Evolutionary conservation across 129 eudicot species (phyloP).

Genomic region (Chrysanthemum makinoi): DNA sequence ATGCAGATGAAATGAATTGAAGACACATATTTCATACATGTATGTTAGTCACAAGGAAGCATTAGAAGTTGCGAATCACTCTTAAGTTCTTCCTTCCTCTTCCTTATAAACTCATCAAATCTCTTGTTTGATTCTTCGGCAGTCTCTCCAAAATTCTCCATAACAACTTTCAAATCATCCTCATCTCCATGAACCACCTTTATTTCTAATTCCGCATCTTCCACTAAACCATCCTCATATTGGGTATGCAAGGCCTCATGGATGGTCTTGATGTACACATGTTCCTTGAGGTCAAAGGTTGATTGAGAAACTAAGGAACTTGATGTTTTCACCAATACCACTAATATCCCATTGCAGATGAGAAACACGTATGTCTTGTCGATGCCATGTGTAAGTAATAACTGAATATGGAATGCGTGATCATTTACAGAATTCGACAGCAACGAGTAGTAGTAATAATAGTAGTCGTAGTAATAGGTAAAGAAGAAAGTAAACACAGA

Average conservation of each 20-base stretch:
- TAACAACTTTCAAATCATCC: neutral
- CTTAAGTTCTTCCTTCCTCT: slow-evolving; percentile 21
- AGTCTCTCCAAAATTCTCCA: slow-evolving; percentile 13
- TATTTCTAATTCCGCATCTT: slow-evolving; percentile 15
- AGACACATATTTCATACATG: neutral
- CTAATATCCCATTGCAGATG: slow-evolving; percentile 31
- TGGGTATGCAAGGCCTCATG: slow-evolving; percentile 24
- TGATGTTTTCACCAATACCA: slow-evolving; percentile 23
- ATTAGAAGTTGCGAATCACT: neutral
- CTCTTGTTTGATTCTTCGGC: slow-evolving; percentile 26
- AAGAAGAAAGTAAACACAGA: slow-evolving; percentile 3
- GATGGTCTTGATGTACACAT: slow-evolving; percentile 27
- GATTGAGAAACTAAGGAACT: slow-evolving; percentile 26
- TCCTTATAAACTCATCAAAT: slow-evolving; percentile 31
- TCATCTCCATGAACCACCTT: slow-evolving; percentile 23
- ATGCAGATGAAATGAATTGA: neutral
- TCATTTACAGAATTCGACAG: neutral
- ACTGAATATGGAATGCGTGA: neutral
- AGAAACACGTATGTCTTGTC: slow-evolving; percentile 23
- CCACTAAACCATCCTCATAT: slow-evolving; percentile 9
- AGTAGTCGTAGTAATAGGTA: neutral
- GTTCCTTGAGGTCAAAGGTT: slow-evolving; percentile 23
- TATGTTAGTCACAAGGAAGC: neutral
- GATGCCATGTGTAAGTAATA: slow-evolving; percentile 13
- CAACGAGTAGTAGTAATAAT: slow-evolving; percentile 3